phyloP scores from a whole-genome alignment of 2,329 filamentous ascomycete genomes.

The Calonectria pseudoturangicola region DNA sequence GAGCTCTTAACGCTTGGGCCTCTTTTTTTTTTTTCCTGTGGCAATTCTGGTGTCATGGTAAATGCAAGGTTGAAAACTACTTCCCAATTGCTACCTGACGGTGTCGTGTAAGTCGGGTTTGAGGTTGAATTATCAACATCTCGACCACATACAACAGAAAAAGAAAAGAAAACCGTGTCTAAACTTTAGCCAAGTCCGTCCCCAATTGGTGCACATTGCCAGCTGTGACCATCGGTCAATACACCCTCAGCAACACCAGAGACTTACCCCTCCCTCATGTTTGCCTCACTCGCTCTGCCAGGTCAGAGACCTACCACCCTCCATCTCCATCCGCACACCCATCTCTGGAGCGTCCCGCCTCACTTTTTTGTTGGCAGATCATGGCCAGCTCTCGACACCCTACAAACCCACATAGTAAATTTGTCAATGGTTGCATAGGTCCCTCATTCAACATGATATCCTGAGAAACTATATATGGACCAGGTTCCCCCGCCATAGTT shows the following conservation, averaged over 20 bases:
- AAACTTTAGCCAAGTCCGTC: not conserved
- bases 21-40: not conserved
- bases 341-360: conserved; percentile 25
- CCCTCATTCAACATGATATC: not conserved
- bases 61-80: conserved; percentile 28
- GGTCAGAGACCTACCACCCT: conserved; percentile 23
- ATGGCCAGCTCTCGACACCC: not conserved
- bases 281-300: conserved; percentile 30
- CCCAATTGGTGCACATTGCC: conserved; percentile 14
- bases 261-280: conserved; percentile 25
- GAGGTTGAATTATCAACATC: conserved; percentile 23
- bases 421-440: not conserved
- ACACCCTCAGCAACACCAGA: conserved; percentile 25
- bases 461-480: conserved; percentile 30
- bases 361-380: conserved; percentile 33
- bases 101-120: conserved; percentile 18
- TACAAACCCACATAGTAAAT: not conserved
- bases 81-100: conserved; percentile 40
- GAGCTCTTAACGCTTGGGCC: not conserved
- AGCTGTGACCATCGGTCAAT: not conserved
- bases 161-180: conserved; percentile 17
- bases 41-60: not conserved
- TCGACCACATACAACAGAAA: not conserved
- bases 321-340: conserved; percentile 28
- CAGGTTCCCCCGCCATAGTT: not conserved